phyloP scores from a whole-genome alignment of 345 rosid species.

The Citrus trifoliata region DNA sequence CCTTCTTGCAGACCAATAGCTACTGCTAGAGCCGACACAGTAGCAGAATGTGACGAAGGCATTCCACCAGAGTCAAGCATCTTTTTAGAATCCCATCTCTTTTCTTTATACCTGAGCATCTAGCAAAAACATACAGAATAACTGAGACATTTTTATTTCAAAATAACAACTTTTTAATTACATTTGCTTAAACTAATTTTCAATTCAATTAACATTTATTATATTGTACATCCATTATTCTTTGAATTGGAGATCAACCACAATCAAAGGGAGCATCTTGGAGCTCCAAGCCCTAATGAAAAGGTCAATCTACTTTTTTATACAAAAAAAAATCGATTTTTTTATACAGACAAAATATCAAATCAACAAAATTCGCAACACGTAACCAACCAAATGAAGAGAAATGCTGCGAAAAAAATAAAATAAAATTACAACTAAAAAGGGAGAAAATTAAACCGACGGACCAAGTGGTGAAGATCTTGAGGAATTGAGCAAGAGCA shows the following conservation, averaged over 20 bases:
- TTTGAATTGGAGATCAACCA: neutral
- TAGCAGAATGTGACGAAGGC: constrained; percentile 97
- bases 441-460: constrained; percentile 15
- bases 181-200: neutral
- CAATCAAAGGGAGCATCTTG: neutral
- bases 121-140: constrained; percentile 35
- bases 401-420: neutral
- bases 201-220: neutral
- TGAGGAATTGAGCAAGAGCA: constrained; percentile 94
- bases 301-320: neutral
- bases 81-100: constrained; percentile 89
- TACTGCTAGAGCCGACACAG: constrained; percentile 85
- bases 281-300: neutral
- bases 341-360: neutral
- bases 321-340: too few species aligned
- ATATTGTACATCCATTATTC: neutral
- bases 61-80: constrained; percentile 91
- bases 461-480: constrained; percentile 93
- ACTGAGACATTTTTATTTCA: constrained; percentile 26
- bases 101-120: constrained; percentile 94
- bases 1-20: constrained; percentile 86
- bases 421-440: neutral
- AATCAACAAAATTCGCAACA: neutral
- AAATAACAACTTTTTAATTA: neutral
- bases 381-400: neutral